Evolutionary conservation across 2,329 filamentous ascomycete genomes (phyloP), one percentile per base, ranked within the genome.

Genomic region (Fusarium sp.): DNA sequence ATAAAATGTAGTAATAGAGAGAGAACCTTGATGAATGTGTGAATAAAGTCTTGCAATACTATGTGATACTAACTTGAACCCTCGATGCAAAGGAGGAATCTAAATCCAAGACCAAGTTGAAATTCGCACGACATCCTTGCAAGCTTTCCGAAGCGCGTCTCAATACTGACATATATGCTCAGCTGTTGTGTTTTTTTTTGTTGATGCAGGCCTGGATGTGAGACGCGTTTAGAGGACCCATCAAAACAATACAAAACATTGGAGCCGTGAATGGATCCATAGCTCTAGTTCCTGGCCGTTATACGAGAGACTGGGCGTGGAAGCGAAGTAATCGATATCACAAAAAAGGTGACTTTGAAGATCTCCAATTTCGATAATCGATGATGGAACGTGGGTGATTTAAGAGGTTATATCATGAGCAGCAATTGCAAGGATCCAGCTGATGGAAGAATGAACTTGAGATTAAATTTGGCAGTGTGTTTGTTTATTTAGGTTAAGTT

Each of bases 381-480:
- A 54, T 46, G 54, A 59, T 68, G 69, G 74, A 72, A 73, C 70
- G 68, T 44, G 55, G 61, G 46, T 69, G 61, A 59, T 58, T 50
- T 68, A 47, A 56, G 61, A 67, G 70, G 56, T 44, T 36, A 75
- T 63, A 56, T 65, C 52, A 62, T 76, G 60, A 65, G 64, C 54
- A 58, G 44, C 12, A 38, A 33, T 31, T 46, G 58, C 68, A 68
- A 63, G 72, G 72, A 68, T 71, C 33, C 27, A 58, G 39, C 54
- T 62, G 49, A 68, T 66, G 63, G 63, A 69, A 68, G 74, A 70
- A 71, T 76, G 73, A 62, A 66, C 61, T 68, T 33, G 44, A 76
- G 71, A 75, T 76, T 73, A 73, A 73, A 61, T 70, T 75, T 77
- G 75, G 75, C 73, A 68, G 45, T 68, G 61, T 63, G 68, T 69